Conservation (phyloP, 306 rosid species). For the Prunus mira region DNA sequence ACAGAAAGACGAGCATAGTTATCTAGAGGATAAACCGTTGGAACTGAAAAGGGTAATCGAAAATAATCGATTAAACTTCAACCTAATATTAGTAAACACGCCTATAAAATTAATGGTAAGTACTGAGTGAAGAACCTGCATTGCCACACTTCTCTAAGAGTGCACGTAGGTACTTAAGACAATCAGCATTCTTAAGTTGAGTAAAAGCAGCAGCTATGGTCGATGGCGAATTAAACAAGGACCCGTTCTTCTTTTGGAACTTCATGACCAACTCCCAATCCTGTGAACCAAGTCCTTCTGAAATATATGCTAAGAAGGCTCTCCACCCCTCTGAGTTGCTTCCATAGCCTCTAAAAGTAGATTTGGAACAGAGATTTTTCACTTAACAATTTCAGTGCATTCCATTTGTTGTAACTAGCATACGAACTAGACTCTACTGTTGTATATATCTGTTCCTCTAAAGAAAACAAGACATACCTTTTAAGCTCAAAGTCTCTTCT, state of each 20-base stretch:
- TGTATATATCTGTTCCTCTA: neutral
- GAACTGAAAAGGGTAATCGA: slow-evolving; percentile 42
- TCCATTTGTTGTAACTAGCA: neutral
- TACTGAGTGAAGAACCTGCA: slow-evolving; percentile 49
- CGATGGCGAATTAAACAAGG: slow-evolving; percentile 74
- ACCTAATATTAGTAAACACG: slow-evolving; percentile 4
- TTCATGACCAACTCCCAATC: slow-evolving; percentile 64
- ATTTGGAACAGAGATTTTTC: slow-evolving; percentile 3
- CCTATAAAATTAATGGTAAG: neutral
- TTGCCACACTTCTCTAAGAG: slow-evolving; percentile 55
- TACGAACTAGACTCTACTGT: neutral
- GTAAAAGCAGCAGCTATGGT: slow-evolving; percentile 72
- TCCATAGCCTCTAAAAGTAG: slow-evolving; percentile 33
- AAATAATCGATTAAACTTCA: slow-evolving; percentile 11
- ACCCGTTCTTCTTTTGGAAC: slow-evolving; percentile 79
- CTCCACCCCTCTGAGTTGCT: slow-evolving; percentile 60
- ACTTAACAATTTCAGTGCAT: neutral
- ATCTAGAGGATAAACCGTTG: slow-evolving; percentile 67
- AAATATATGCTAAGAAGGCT: slow-evolving; percentile 71
- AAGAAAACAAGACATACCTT: slow-evolving; percentile 29
- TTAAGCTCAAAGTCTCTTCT: slow-evolving; percentile 56
- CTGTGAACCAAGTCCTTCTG: slow-evolving; percentile 60
- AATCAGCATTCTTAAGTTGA: slow-evolving; percentile 48
- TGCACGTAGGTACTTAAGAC: slow-evolving; percentile 57
- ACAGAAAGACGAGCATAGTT: slow-evolving; percentile 58